These are phyloP conservation scores for Osmanthus fragrans DNA, from an alignment of 257 asterid species.

Conservation along the genomic window DNA sequence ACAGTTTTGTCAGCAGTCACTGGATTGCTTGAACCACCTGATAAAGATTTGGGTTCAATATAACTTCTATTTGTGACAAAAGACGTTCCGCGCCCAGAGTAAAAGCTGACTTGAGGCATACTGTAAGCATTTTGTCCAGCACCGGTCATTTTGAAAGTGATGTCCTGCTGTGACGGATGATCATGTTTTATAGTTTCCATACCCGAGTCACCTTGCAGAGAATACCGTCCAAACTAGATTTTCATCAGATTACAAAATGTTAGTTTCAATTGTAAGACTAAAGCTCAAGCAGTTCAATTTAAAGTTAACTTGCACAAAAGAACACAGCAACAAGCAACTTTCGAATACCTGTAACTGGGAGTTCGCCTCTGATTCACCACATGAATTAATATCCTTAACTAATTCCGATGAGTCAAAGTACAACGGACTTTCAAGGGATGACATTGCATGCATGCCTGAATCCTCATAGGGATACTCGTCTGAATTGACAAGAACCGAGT, in stretches of 20 bases:
- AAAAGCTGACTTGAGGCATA: conserved; percentile 20
- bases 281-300: not conserved
- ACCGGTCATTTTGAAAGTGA: conserved; percentile 18
- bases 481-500: conserved; percentile 47
- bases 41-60: conserved; percentile 12
- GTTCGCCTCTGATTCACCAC: conserved; percentile 68
- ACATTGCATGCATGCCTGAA: conserved; percentile 9
- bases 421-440: not conserved
- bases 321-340: not conserved
- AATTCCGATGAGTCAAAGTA: not conserved
- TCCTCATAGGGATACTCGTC: conserved; percentile 47
- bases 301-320: not conserved
- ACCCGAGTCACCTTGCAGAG: too few relatives aligned
- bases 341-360: conserved; percentile 51
- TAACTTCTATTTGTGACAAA: conserved; percentile 20
- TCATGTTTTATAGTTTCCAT: too few relatives aligned
- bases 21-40: conserved; percentile 28
- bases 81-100: conserved; percentile 18
- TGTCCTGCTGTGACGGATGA: too few relatives aligned
- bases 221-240: conserved; percentile 33
- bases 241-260: conserved; percentile 8
- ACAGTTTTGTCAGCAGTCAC: conserved; percentile 25
- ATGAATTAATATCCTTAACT: conserved; percentile 38
- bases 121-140: conserved; percentile 13
- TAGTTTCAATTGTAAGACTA: not conserved